Percentiles rank a stretch among this genome's conserved stretches.
Evolutionary conservation across 2,329 filamentous ascomycete species (phyloP).

Genomic region (Aschersonia sp.): DNA sequence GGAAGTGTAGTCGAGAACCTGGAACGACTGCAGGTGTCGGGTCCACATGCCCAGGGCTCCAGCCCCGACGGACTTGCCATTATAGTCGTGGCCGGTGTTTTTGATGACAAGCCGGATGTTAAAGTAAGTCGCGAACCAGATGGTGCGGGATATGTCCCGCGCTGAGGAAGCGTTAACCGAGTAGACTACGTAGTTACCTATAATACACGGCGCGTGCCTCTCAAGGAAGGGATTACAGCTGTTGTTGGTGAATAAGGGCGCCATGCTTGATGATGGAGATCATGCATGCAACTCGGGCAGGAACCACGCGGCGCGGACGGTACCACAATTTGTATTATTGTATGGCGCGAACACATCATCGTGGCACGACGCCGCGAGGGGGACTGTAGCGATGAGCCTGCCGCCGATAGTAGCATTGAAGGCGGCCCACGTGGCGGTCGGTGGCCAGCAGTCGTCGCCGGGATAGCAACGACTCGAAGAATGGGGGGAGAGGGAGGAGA

Average conservation of each 20-base stretch:
- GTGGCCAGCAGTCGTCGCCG: constrained; percentile 38
- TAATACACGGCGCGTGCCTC: constrained; percentile 20
- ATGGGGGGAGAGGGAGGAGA: too few species aligned
- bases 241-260: constrained; percentile 16
- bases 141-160: constrained; percentile 16
- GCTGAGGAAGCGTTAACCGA: constrained; percentile 16
- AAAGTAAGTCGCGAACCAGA: constrained; percentile 14
- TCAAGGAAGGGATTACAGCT: constrained; percentile 20
- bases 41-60: constrained; percentile 44
- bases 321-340: neutral
- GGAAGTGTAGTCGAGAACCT: constrained; percentile 23
- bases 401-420: constrained; percentile 38
- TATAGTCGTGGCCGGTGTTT: constrained; percentile 38
- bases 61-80: constrained; percentile 43
- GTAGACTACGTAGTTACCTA: constrained; percentile 26
- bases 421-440: constrained; percentile 24
- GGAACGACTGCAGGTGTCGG: constrained; percentile 19
- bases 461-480: constrained; percentile 22
- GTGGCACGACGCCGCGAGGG: constrained; percentile 39
- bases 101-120: constrained; percentile 35
- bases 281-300: neutral
- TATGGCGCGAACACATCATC: constrained; percentile 10
- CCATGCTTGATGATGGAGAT: constrained; percentile 14
- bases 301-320: neutral
- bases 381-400: constrained; percentile 34